Evolutionary conservation across 1,284 basidiomycete species (phyloP), one percentile per base, ranked within the genome.

Genomic region (Somion occarium): DNA sequence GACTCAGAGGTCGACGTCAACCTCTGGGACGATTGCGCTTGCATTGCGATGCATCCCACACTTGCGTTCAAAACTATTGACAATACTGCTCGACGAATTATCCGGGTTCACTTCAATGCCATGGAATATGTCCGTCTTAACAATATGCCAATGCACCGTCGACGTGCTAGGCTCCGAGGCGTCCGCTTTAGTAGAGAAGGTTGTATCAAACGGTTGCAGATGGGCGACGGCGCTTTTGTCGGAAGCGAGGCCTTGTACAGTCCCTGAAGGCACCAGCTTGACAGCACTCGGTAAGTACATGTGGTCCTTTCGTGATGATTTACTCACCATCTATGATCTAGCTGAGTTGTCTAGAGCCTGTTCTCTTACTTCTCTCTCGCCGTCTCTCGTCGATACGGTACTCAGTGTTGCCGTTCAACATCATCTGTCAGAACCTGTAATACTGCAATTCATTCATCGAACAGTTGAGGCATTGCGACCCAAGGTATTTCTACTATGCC

Each of bases 371-470:
- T 34, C 30, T 34, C 15, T 15, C 30, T 7, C 15, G 7, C 30
- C 7, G 7, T 34, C 30, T 56, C 66, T 88, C 5, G 83, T 82
- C 0, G 94, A 98, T 54, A 85, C 91, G 0, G 69, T 93, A 22
- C 62, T 96, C 30, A 78, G 78, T 4, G 80, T 82, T 0, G 74
- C 82, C 1, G 70, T 91, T 34, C 85, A 85, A 58, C 73, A 80
- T 54, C 74, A 80, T 13, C 66, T 93, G 11, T 61, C 68, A 0
- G 72, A 77, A 43, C 38, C 59, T 0, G 56, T 59, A 9, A 76
- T 74, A 5, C 59, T 91, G 4, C 59, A 69, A 0, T 71, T 95
- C 12, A 71, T 78, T 0, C 67, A 70, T 0, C 62, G 67, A 0
- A 60, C 87, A 3, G 62, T 83, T 3, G 57, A 62, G 2, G 67